A percentile compares a stretch with the other conserved stretches of the same genome.
These are phyloP conservation scores for Mycotypha africana DNA, from an alignment of 371 early-diverging fungal genomes.

Conservation along the genomic window DNA sequence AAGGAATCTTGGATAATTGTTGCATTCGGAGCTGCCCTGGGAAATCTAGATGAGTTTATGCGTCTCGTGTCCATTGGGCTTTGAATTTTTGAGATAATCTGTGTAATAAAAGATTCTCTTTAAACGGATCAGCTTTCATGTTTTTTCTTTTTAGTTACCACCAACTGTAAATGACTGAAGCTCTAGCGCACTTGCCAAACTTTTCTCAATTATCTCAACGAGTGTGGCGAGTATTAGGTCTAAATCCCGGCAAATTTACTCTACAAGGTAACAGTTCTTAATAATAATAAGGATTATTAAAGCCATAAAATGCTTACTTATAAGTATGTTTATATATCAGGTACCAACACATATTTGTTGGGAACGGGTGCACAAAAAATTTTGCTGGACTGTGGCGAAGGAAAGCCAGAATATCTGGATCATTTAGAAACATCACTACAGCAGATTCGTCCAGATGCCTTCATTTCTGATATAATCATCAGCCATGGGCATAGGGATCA, in stretches of 20 bases:
- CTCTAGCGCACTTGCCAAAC: conserved; percentile 21
- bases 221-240: conserved; percentile 61
- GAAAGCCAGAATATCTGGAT: conserved; percentile 60
- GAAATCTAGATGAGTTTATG: too few species aligned
- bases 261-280: conserved; percentile 64
- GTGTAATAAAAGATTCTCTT: too few species aligned
- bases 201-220: conserved; percentile 39
- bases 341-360: conserved; percentile 88
- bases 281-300: too few species aligned
- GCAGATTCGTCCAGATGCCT: conserved; percentile 31
- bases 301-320: too few species aligned
- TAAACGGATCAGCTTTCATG: too few species aligned
- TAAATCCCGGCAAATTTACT: conserved; percentile 74
- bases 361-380: conserved; percentile 68
- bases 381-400: conserved; percentile 82
- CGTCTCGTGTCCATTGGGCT: too few species aligned
- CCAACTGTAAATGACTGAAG: conserved; percentile 24
- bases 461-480: conserved; percentile 72
- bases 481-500: conserved; percentile 87
- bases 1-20: too few species aligned
- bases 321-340: conserved; percentile 16
- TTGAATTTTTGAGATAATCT: too few species aligned
- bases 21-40: too few species aligned
- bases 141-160: too few species aligned
- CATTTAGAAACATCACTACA: conserved; percentile 47